These are phyloP conservation scores for Colletotrichum spaethianum DNA, from an alignment of 2,329 filamentous ascomycete genomes.

Conservation along the genomic window DNA sequence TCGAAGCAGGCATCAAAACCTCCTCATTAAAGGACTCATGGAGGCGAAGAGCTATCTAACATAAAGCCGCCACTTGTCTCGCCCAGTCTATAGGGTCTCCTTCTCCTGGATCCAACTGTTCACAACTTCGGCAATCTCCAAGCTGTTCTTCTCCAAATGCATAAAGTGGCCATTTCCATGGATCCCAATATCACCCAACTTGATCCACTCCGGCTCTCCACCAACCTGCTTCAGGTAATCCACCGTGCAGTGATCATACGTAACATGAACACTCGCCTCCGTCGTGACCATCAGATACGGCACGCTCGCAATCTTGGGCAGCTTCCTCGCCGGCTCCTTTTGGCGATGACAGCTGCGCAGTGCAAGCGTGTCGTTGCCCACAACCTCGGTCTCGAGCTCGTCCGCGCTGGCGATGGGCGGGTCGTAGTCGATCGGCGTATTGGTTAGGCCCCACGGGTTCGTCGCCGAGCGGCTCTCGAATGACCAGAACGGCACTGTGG, in stretches of 20 bases:
- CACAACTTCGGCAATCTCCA: slow-evolving; percentile 56
- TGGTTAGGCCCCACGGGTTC: slow-evolving; percentile 57
- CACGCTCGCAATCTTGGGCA: slow-evolving; percentile 63
- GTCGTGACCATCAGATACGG: slow-evolving; percentile 65
- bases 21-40: no score
- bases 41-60: neutral
- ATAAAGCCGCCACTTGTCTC: no score
- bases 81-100: neutral
- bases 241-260: slow-evolving; percentile 69
- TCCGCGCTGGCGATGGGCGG: slow-evolving; percentile 48
- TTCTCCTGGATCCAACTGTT: slow-evolving; percentile 53
- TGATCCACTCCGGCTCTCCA: slow-evolving; percentile 58
- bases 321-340: slow-evolving; percentile 49
- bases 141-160: slow-evolving; percentile 68
- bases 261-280: slow-evolving; percentile 67
- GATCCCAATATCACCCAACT: slow-evolving; percentile 59
- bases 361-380: slow-evolving; percentile 27
- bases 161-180: slow-evolving; percentile 70
- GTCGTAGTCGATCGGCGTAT: slow-evolving; percentile 58
- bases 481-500: slow-evolving; percentile 48
- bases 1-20: no score
- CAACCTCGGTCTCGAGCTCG: slow-evolving; percentile 36
- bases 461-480: slow-evolving; percentile 38
- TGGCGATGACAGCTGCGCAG: slow-evolving; percentile 32
- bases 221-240: slow-evolving; percentile 68